These are phyloP conservation scores for Podospora didyma DNA, from an alignment of 495 filamentous ascomycete species.

Conservation along the genomic window DNA sequence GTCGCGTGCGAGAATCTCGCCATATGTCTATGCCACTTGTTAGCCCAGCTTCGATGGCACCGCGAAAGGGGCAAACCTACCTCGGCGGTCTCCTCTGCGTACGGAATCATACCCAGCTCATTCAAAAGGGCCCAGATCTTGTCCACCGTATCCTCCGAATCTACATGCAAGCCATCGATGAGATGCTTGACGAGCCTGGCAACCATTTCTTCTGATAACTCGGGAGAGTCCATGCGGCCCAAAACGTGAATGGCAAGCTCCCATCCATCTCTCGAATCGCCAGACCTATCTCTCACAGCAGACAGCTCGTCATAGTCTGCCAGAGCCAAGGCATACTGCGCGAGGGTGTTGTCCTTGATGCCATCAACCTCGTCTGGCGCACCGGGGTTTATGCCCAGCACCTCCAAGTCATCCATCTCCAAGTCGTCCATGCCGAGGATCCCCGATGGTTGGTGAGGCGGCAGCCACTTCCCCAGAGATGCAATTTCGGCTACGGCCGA, in stretches of 20 bases:
- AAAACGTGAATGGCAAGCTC: slow-evolving; percentile 76
- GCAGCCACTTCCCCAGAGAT: slow-evolving; percentile 70
- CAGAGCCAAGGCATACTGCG: slow-evolving; percentile 65
- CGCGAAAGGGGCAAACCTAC: slow-evolving; percentile 46
- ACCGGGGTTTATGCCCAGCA: slow-evolving; percentile 46
- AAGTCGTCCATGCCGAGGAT: slow-evolving; percentile 33
- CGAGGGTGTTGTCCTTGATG: slow-evolving; percentile 66
- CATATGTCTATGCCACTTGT: slow-evolving; percentile 58
- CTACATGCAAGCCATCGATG: slow-evolving; percentile 58
- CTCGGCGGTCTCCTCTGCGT: slow-evolving; percentile 70
- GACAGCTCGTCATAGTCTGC: slow-evolving; percentile 38
- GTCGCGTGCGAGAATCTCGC: slow-evolving; percentile 60
- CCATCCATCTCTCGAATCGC: slow-evolving; percentile 65
- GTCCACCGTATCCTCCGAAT: slow-evolving; percentile 64
- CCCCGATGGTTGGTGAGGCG: slow-evolving; percentile 37
- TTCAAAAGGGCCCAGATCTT: slow-evolving; percentile 68
- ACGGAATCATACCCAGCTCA: slow-evolving; percentile 62
- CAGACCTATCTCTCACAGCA: slow-evolving; percentile 23
- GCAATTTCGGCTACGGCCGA: slow-evolving; percentile 77
- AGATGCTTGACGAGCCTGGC: slow-evolving; percentile 50
- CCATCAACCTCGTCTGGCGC: slow-evolving; percentile 44
- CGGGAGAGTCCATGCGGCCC: slow-evolving; percentile 63
- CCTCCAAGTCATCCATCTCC: slow-evolving; percentile 52
- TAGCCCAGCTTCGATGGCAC: slow-evolving; percentile 1
- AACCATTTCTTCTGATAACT: slow-evolving; percentile 63